Percentiles rank a stretch among this genome's conserved stretches.
Evolutionary conservation across 2,329 filamentous ascomycete genomes (phyloP).

Genomic region (Beauveria brongniartii): DNA sequence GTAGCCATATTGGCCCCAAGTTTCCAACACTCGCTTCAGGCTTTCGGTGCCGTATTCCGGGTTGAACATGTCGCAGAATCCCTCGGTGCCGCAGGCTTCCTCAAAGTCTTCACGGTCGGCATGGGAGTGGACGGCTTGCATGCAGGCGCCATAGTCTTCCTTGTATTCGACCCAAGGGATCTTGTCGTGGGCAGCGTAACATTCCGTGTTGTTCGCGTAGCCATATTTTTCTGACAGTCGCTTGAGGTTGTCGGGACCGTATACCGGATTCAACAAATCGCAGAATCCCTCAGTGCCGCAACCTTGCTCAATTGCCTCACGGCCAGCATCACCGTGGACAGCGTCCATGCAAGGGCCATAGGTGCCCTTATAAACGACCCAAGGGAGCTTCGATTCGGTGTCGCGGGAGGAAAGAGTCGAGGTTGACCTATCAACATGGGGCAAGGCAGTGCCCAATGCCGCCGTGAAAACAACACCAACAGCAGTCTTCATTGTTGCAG

Average conservation of each 20-base stretch:
- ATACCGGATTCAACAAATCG: neutral
- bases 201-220: neutral
- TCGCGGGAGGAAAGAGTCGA: neutral
- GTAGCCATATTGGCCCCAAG: neutral
- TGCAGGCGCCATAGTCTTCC: neutral
- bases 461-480: neutral
- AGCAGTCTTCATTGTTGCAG: neutral
- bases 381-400: neutral
- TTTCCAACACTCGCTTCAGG: neutral
- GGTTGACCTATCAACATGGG: neutral
- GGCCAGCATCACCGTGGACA: neutral
- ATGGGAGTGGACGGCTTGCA: neutral
- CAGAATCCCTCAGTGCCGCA: neutral
- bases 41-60: neutral
- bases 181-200: neutral
- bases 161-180: neutral
- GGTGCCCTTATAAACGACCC: neutral
- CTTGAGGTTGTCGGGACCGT: neutral
- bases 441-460: neutral
- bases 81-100: neutral
- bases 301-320: neutral
- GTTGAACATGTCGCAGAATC: neutral
- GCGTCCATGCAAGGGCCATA: neutral
- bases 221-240: neutral
- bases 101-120: neutral